phyloP scores from a whole-genome alignment of 2,329 filamentous ascomycete species.

The Aspergillus persii region DNA sequence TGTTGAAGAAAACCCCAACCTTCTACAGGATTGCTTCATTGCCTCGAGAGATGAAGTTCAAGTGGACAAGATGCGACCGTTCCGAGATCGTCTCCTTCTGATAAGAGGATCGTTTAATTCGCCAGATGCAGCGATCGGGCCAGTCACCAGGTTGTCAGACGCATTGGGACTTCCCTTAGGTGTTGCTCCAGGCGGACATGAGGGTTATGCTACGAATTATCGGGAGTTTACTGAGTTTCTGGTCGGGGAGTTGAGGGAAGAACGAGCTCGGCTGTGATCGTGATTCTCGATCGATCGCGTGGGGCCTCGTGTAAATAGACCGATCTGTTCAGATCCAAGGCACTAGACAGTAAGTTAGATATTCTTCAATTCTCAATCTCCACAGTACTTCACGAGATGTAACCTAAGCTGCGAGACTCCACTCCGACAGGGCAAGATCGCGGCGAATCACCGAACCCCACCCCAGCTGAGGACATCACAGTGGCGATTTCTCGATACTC shows the following conservation, averaged over 20 bases:
- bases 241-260: not conserved
- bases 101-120: not conserved
- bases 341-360: not conserved
- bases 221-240: not conserved
- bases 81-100: constrained; percentile 1
- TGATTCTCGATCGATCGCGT: no score
- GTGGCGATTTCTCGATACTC: no score
- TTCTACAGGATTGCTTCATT: not conserved
- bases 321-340: not conserved
- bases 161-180: not conserved
- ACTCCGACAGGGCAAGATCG: not conserved
- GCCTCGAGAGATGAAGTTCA: not conserved
- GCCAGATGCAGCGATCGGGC: not conserved
- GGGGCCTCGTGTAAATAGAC: not conserved
- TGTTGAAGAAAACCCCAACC: not conserved
- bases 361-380: not conserved
- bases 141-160: not conserved
- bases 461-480: no score
- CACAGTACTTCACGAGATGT: not conserved
- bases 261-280: not conserved
- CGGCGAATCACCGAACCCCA: not conserved
- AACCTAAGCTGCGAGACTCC: not conserved
- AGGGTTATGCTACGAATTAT: constrained; percentile 1
- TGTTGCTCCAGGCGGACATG: constrained; percentile 1
- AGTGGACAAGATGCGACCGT: not conserved